Evolutionary conservation across 352 stramenopile species (phyloP), one percentile per base, ranked within the genome.

Genomic region (Phytophthora europaea): DNA sequence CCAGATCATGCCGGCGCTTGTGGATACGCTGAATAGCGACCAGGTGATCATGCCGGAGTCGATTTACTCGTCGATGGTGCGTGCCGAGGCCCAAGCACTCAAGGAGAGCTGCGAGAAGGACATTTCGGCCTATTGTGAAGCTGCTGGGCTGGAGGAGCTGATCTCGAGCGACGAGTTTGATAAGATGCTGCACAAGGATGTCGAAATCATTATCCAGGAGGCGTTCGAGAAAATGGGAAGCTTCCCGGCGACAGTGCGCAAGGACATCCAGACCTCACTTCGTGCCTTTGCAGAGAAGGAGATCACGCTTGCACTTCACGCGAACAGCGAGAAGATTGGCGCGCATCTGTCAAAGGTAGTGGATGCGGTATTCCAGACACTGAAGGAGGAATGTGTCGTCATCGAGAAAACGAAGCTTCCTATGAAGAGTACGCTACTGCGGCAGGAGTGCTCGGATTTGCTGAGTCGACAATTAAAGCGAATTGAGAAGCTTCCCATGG

Each of bases 31-130:
- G n/a, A 95, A 97, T 68, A 93, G 89, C 26, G 89, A 97, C 64
- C 76, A 92, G 69, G 81, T 97, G 9, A 97, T 97, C 61, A 94
- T 97, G 90, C 90, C 90, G 1, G 90, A 95, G 71, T 95, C 90
- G 4, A 97, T 97, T 70, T 97, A 95, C 65, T 90, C 90, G 54
- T 95, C 88, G 1, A 93, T 97, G 78, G 88, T 94, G 33, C 87
- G 89, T 54, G 87, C 88, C 0, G 85, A 97, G 61, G 88, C 87
- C 6, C 87, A 89, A 48, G 84, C 82, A 18, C 67, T 77, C 3
- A 89, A 93, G 64, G 81, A 88, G 48, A 75, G 70, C 20, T 94
- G 76, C 40, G 82, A 94, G 50, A 83, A 84, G 31, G 77, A 77
- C 22, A 96, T 96, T 64, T 61, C 82, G 0, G 75, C 75, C 13